Conservation (phyloP, 371 early-diverging fungal species). For the Batrachochytrium dendrobatidis region DNA sequence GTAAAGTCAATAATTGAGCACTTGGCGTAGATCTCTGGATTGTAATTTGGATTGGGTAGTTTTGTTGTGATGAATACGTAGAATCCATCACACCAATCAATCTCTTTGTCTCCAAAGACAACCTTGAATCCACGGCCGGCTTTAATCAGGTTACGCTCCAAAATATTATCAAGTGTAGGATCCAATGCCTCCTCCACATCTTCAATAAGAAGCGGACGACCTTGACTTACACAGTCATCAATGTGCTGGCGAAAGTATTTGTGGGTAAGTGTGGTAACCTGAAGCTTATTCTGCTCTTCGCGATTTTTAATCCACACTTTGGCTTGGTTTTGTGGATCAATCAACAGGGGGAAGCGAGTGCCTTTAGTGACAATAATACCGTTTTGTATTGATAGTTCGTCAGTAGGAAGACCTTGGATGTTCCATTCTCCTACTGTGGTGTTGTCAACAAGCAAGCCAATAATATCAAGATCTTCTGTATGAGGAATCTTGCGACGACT, state of each 20-base stretch:
- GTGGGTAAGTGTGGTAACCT: slow-evolving; percentile 43
- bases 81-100: slow-evolving; percentile 50
- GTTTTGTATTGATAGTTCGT: slow-evolving; percentile 54
- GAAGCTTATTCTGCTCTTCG: slow-evolving; percentile 49
- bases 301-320: slow-evolving; percentile 54
- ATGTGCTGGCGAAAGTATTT: slow-evolving; percentile 55
- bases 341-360: slow-evolving; percentile 49
- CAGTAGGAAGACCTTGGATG: slow-evolving; percentile 58
- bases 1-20: slow-evolving; percentile 56
- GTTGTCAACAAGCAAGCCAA: slow-evolving; percentile 47
- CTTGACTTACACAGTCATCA: slow-evolving; percentile 48
- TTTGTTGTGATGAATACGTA: slow-evolving; percentile 53
- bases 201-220: slow-evolving; percentile 53
- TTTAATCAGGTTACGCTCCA: slow-evolving; percentile 52
- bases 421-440: slow-evolving; percentile 59
- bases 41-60: slow-evolving; percentile 54
- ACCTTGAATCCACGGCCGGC: slow-evolving; percentile 50
- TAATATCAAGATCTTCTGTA: slow-evolving; percentile 50
- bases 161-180: slow-evolving; percentile 54
- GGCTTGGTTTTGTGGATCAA: slow-evolving; percentile 57
- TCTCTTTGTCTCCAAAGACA: slow-evolving; percentile 53
- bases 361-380: slow-evolving; percentile 54
- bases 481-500: slow-evolving; percentile 43
- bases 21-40: slow-evolving; percentile 56
- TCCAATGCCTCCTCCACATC: slow-evolving; percentile 54